Base-by-base conservation (phyloP, 139 green algal genomes). In the Chlorella sp. region DNA sequence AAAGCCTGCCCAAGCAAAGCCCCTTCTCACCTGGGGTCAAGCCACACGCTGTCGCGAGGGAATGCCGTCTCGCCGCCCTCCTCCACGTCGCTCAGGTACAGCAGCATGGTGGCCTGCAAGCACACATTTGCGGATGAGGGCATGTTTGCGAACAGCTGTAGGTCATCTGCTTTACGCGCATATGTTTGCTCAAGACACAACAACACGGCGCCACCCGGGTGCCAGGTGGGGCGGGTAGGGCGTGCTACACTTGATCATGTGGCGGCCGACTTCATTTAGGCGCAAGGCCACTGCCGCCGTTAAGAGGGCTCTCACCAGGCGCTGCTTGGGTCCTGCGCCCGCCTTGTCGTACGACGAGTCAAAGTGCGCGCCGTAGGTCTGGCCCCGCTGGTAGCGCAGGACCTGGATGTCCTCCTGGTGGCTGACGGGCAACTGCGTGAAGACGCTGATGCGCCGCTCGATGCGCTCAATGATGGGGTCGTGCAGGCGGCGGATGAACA, bases 61-160 rank as follows among this genome's bases (percentile, higher is more conserved):
- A 89, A 89, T 0, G 84, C 84, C 5, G 83, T 88, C 77, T 88
- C 83, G 26, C 83, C 83, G 30, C 83, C 83, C 75, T 88, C 75
- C 34, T 77, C 62, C 26, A 86, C 79, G 72, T 88, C 83, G n/a
- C 33, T 70, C 67, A 67, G 76, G 61, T 67, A 67, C 55, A n/a
- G 3, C 42, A 26, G 42, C 42, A 55, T 10, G 42, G 42, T 17
- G 42, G 42, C 42, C 10, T 26, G 42, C 10, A 55, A 55, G 55
- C 55, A 63, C 20, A n/a, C 26, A 63, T 31, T 6, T 22, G 27
- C 26, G 55, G 17, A 55, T 26, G 42, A 10, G 17, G 17, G 42
- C 10, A 55, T 26, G 42, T 10, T 55, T 10, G 17, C 10, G 10
- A 55, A 55, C 42, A 55, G 42, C n/a, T n/a, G n/a, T n/a, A n/a